Conservation (phyloP, 257 asterid species). For the Nicotiana paniculata region DNA sequence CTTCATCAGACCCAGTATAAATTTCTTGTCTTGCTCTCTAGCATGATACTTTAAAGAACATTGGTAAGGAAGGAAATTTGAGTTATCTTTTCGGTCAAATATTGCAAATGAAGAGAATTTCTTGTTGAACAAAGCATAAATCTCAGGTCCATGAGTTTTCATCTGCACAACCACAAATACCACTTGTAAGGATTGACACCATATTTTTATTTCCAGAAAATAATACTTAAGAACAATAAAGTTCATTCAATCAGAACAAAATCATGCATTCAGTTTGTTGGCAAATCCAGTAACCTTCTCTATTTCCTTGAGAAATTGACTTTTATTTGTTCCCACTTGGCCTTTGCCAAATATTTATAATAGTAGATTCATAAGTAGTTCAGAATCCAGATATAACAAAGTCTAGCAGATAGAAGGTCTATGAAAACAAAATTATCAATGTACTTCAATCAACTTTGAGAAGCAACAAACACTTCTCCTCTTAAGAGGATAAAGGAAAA, state of each 20-base stretch:
- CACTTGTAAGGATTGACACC: neutral
- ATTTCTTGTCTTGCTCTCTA: constrained; percentile 44
- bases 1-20: constrained; percentile 32
- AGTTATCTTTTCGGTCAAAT: constrained; percentile 41
- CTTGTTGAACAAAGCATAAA: constrained; percentile 60
- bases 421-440: neutral
- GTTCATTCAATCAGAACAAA: neutral
- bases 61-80: constrained; percentile 50
- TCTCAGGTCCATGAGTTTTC: constrained; percentile 40
- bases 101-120: constrained; percentile 65
- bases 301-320: neutral
- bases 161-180: constrained; percentile 33
- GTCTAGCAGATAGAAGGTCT: neutral
- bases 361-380: neutral
- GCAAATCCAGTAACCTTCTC: neutral
- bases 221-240: neutral
- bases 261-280: constrained; percentile 1
- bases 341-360: neutral
- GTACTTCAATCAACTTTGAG: neutral
- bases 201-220: neutral
- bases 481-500: neutral
- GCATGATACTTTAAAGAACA: constrained; percentile 41
- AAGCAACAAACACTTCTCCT: neutral
- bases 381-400: neutral
- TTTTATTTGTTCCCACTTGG: neutral